Percentiles rank a stretch among this genome's conserved stretches.
phyloP scores from a whole-genome alignment of 1,284 basidiomycete genomes.

The Fereydounia khargensis region DNA sequence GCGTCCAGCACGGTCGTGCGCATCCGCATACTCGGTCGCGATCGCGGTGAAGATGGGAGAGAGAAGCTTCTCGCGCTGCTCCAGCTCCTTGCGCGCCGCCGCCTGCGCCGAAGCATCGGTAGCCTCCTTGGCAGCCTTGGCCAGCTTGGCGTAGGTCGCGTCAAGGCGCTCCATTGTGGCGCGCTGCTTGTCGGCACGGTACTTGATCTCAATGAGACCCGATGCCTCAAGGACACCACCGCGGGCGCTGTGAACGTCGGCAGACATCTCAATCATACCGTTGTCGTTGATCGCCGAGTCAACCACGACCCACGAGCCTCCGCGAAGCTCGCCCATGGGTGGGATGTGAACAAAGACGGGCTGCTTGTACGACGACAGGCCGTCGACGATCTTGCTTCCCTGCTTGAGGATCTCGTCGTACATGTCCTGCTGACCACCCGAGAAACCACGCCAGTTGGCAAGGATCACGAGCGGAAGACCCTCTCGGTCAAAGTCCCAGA shows the following conservation, averaged over 20 bases:
- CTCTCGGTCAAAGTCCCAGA: slow-evolving; percentile 97
- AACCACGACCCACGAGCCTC: slow-evolving; percentile 98
- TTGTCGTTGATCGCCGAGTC: slow-evolving; percentile 91
- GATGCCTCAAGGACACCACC: slow-evolving; percentile 94
- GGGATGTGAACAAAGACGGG: slow-evolving; percentile 99
- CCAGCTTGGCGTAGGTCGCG: slow-evolving; percentile 75
- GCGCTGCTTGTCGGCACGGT: slow-evolving; percentile 72
- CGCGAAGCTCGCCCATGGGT: slow-evolving; percentile 96
- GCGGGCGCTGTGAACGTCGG: slow-evolving; percentile 82
- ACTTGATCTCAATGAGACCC: slow-evolving; percentile 75
- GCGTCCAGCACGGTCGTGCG: slow-evolving; percentile 90
- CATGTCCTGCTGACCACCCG: slow-evolving; percentile 98
- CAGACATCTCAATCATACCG: slow-evolving; percentile 87
- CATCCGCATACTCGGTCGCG: slow-evolving; percentile 90
- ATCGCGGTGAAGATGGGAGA: slow-evolving; percentile 90
- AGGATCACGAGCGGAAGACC: slow-evolving; percentile 96
- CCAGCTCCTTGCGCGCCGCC: slow-evolving; percentile 65
- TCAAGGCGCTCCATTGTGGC: slow-evolving; percentile 93
- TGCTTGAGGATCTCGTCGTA: slow-evolving; percentile 59
- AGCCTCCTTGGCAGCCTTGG: slow-evolving; percentile 65
- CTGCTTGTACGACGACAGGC: slow-evolving; percentile 91
- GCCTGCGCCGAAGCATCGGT: slow-evolving; percentile 66
- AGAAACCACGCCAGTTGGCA: slow-evolving; percentile 99
- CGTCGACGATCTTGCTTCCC: slow-evolving; percentile 80
- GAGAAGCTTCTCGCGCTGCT: slow-evolving; percentile 76